Evolutionary conservation across 2,329 filamentous ascomycete species (phyloP), one percentile per base, ranked within the genome.

Genomic region (Ophiobolus disseminans): DNA sequence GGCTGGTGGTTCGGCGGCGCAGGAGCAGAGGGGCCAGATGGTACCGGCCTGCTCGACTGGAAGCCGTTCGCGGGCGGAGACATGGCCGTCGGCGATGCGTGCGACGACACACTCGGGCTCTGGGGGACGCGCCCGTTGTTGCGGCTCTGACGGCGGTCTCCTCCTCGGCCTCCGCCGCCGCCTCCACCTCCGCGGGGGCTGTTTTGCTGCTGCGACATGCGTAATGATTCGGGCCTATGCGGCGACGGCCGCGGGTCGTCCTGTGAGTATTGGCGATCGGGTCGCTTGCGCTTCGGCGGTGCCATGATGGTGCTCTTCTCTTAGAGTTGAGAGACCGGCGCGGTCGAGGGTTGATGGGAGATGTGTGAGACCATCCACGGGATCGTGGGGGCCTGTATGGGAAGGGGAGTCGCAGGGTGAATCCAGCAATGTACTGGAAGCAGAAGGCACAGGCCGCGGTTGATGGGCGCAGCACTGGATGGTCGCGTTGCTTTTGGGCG

Each of bases 221-320:
- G 19, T 48, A 22, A 4, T 48, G 39, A 3, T 48, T 26, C 16
- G 36, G 22, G 76, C 56, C 79, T 76, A 64, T 83, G 80, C 53
- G 80, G n/a, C 82, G 80, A 62, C 50, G 75, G 75, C 57, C 79
- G 75, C 13, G 80, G 80, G 38, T 68, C 64, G 34, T 80, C 76
- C 40, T 78, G 69, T 11, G 76, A 74, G 48, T 70, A 73, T 37
- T 68, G 73, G 53, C 76, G 72, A 38, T 81, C 78, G 25, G 73
- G 69, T 49, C 79, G 76, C 76, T 86, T 86, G 54, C 83, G 77
- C 76, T 86, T 86, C 44, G 75, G 73, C 57, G 78, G 80, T 69
- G 80, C 75, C 82, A 84, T 84, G 32, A 23, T 67, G 55, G 66
- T 59, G 62, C 62, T 52, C 57, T n/a, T n/a, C n/a, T 65, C 58